A percentile compares a stretch with the other conserved stretches of the same genome.
Evolutionary conservation across 139 green algal species (phyloP).

Genomic region (Bryopsis sp.): DNA sequence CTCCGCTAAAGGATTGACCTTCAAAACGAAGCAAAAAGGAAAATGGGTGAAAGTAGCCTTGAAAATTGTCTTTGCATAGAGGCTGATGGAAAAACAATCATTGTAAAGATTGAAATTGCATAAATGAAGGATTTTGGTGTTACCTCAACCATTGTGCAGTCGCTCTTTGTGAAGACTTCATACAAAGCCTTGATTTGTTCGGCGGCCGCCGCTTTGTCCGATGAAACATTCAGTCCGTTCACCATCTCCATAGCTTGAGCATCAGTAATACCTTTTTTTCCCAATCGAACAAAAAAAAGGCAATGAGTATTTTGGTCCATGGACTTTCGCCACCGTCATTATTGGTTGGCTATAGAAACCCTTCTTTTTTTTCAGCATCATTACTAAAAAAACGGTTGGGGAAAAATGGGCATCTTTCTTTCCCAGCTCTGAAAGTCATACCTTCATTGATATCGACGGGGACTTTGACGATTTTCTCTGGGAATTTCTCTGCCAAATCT

Average conservation of each 20-base stretch:
- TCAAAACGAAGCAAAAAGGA: conserved; percentile 7
- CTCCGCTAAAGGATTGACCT: conserved; percentile 96
- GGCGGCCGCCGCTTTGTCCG: conserved; percentile 60
- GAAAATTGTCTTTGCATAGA: too few species aligned
- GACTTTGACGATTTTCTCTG: conserved; percentile 96
- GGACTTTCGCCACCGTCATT: too few species aligned
- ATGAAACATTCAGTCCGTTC: conserved; percentile 40
- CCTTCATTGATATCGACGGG: conserved; percentile 68
- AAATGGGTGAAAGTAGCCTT: neutral
- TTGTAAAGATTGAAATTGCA: too few species aligned
- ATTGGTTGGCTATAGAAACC: too few species aligned
- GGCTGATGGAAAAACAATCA: too few species aligned
- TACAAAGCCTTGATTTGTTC: conserved; percentile 92
- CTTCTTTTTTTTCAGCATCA: too few species aligned
- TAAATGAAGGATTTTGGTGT: too few species aligned
- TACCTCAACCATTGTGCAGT: conserved; percentile 98
- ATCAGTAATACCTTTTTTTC: conserved; percentile 77
- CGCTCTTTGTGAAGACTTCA: conserved; percentile 74
- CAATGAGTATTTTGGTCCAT: too few species aligned
- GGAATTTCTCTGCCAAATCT: conserved; percentile 93
- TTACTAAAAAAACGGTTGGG: too few species aligned
- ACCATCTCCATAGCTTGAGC: conserved; percentile 60
- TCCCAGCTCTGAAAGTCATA: neutral
- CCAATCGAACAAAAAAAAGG: too few species aligned
- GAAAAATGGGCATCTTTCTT: neutral